phyloP scores from a whole-genome alignment of 106 monocot genomes.

The Ottelia alismoides region DNA sequence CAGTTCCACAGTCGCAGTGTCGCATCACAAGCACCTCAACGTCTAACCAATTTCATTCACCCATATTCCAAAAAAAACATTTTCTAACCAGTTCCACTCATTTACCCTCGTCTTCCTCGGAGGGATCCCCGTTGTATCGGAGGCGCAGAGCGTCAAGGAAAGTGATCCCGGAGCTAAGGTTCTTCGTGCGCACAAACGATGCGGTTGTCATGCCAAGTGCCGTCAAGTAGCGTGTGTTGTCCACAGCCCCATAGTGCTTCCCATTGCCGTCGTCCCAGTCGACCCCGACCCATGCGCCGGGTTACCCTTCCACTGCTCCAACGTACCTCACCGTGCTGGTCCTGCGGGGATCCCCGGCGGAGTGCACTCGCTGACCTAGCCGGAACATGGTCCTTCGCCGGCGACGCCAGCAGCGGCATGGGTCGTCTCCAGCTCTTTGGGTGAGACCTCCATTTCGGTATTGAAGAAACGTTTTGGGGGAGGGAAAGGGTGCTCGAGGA shows the following conservation, averaged over 20 bases:
- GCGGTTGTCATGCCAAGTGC: constrained; percentile 37
- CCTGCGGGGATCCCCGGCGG: constrained; percentile 38
- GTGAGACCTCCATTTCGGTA: too few relatives aligned
- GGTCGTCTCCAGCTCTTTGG: too few relatives aligned
- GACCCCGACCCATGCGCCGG: constrained; percentile 68
- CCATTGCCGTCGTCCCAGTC: constrained; percentile 82
- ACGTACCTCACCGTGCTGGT: constrained; percentile 70
- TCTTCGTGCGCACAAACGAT: constrained; percentile 66
- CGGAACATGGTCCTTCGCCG: constrained; percentile 14
- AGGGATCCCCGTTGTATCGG: too few relatives aligned
- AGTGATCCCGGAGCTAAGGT: constrained; percentile 29
- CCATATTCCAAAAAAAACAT: too few relatives aligned
- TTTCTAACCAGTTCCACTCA: too few relatives aligned
- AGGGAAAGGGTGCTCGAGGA: too few relatives aligned
- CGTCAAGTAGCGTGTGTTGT: constrained; percentile 50
- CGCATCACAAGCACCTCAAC: too few relatives aligned
- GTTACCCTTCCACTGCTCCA: constrained; percentile 43
- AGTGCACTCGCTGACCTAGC: constrained; percentile 61
- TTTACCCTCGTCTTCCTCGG: too few relatives aligned
- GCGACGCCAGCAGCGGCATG: not conserved
- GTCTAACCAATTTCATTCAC: too few relatives aligned
- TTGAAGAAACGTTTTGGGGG: too few relatives aligned
- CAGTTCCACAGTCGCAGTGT: too few relatives aligned
- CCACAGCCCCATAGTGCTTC: constrained; percentile 73
- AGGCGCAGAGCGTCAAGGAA: too few relatives aligned